phyloP scores from a whole-genome alignment of 2,329 filamentous ascomycete genomes.

The Paracoccidioides lutzii region DNA sequence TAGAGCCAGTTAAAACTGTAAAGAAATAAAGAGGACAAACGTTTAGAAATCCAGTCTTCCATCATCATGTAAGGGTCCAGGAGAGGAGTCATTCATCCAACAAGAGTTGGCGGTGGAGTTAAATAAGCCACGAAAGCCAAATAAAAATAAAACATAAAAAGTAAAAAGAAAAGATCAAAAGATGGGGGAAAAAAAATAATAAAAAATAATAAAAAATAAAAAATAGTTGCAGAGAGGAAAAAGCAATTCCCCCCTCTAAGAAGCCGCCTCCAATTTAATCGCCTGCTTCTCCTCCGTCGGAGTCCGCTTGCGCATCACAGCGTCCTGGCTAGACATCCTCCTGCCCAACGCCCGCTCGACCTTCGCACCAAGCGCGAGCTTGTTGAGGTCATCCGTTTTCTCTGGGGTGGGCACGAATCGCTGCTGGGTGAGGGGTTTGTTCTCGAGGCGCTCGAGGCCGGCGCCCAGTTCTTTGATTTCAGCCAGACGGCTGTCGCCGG shows the following conservation, averaged over 20 bases:
- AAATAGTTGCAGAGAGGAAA: background rate
- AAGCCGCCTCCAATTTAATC: conserved; percentile 7
- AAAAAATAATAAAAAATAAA: background rate
- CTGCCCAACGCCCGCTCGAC: conserved; percentile 75
- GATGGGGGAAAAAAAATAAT: background rate
- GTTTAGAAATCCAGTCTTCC: too few relatives aligned
- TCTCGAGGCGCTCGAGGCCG: conserved; percentile 75
- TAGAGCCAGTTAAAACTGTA: too few relatives aligned
- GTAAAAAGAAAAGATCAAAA: background rate
- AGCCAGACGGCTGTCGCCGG: conserved; percentile 40
- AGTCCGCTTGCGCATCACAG: conserved; percentile 56
- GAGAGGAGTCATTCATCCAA: too few relatives aligned
- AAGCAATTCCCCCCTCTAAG: background rate
- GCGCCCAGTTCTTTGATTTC: conserved; percentile 66
- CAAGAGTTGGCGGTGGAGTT: too few relatives aligned
- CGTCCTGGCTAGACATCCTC: conserved; percentile 80
- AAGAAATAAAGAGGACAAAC: too few relatives aligned
- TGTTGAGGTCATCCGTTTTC: conserved; percentile 70
- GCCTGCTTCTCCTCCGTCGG: conserved; percentile 25
- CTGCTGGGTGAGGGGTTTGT: conserved; percentile 71
- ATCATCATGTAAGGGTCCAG: too few relatives aligned
- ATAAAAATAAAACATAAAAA: background rate
- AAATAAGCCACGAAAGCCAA: background rate
- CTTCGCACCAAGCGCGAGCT: conserved; percentile 79
- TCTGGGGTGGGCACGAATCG: conserved; percentile 66